phyloP scores from a whole-genome alignment of 2,329 filamentous ascomycete species.

The Hymenoscyphus fraxineus region DNA sequence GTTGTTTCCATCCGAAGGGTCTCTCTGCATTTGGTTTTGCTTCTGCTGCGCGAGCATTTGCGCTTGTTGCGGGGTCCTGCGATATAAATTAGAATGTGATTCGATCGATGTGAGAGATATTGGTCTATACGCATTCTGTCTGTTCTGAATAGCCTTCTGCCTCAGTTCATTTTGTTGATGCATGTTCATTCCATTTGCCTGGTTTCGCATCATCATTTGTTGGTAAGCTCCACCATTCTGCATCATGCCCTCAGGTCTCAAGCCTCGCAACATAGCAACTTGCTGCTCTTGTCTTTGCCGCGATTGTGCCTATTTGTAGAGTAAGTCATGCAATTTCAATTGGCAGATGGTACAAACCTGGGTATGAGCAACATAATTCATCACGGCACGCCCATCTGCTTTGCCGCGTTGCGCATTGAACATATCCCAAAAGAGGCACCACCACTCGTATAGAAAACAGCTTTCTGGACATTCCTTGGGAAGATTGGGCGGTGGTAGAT shows the following conservation, averaged over 20 bases:
- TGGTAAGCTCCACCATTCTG: constrained; percentile 47
- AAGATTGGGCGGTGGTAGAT: constrained; percentile 72
- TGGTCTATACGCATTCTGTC: constrained; percentile 63
- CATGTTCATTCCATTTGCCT: constrained; percentile 54
- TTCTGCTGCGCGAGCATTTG: constrained; percentile 64
- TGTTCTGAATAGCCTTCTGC: constrained; percentile 75
- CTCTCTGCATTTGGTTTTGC: constrained; percentile 79
- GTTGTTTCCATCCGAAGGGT: constrained; percentile 80
- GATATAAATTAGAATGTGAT: constrained; percentile 6
- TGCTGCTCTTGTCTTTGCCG: constrained; percentile 72
- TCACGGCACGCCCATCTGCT: constrained; percentile 57
- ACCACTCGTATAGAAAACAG: constrained; percentile 96
- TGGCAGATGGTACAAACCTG: constrained; percentile 57
- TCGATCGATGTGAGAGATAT: not conserved
- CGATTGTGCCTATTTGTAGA: constrained; percentile 55
- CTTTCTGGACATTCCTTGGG: constrained; percentile 62
- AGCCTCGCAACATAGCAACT: constrained; percentile 71
- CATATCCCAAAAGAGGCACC: constrained; percentile 95
- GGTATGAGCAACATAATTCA: constrained; percentile 75
- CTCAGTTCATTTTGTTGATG: constrained; percentile 57
- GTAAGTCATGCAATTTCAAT: constrained; percentile 10
- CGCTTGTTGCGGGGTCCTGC: constrained; percentile 53
- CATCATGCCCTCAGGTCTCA: constrained; percentile 58
- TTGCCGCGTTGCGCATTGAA: constrained; percentile 77
- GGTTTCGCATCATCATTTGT: constrained; percentile 67